These are phyloP conservation scores for Cryptococcus amylolentus DNA, from an alignment of 1,284 basidiomycete genomes.

Conservation along the genomic window DNA sequence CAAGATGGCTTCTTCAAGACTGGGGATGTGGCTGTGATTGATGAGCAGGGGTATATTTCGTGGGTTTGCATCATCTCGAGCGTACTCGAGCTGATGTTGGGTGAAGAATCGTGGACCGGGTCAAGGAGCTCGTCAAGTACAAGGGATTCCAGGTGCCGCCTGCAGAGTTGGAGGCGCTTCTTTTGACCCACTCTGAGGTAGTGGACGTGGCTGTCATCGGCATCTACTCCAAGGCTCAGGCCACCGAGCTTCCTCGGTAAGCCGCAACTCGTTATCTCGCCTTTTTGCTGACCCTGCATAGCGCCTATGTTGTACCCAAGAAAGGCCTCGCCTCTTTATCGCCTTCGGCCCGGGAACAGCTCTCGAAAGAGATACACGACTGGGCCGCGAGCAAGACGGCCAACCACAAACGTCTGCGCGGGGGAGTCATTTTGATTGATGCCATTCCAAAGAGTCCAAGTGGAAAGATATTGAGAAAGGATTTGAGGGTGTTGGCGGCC, in stretches of 20 bases:
- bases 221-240: constrained; percentile 59
- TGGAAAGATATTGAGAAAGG: constrained; percentile 46
- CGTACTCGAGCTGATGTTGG: not conserved
- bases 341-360: constrained; percentile 29
- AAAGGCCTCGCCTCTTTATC: not conserved
- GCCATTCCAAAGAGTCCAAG: constrained; percentile 52
- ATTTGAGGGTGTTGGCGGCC: constrained; percentile 32
- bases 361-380: constrained; percentile 56
- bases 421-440: constrained; percentile 51
- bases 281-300: not conserved
- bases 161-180: constrained; percentile 71
- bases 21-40: constrained; percentile 66
- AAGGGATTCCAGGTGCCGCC: constrained; percentile 63
- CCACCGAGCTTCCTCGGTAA: constrained; percentile 72
- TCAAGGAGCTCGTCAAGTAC: constrained; percentile 82
- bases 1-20: constrained; percentile 73
- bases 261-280: not conserved
- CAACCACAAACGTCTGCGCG: constrained; percentile 52
- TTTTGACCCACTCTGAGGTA: constrained; percentile 67
- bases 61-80: constrained; percentile 10
- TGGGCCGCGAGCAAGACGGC: constrained; percentile 62
- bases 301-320: constrained; percentile 2
- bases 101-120: constrained; percentile 48
- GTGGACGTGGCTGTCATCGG: constrained; percentile 72
- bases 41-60: constrained; percentile 58